phyloP scores from a whole-genome alignment of 129 eudicot species.

The Helichrysum umbraculigerum region DNA sequence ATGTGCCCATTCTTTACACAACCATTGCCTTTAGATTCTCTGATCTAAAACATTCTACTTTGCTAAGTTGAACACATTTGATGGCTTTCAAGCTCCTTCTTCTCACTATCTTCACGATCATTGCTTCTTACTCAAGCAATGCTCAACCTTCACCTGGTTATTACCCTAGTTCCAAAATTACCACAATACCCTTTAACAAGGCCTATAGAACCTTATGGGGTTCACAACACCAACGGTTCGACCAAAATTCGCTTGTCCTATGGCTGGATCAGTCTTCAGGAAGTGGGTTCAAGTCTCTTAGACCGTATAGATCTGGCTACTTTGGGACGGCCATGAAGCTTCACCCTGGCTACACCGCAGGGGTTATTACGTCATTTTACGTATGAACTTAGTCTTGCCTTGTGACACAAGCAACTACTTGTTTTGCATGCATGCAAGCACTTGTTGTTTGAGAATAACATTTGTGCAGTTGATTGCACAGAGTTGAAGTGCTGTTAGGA shows the following conservation, averaged over 20 bases:
- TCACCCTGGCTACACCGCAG: constrained; percentile 91
- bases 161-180: constrained; percentile 71
- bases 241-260: constrained; percentile 49
- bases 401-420: constrained; percentile 7
- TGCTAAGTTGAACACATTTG: not conserved
- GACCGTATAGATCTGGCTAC: constrained; percentile 63
- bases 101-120: constrained; percentile 37
- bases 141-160: constrained; percentile 85
- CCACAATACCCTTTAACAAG: constrained; percentile 53
- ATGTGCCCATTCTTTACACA: constrained; percentile 27
- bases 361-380: constrained; percentile 77
- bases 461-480: too few relatives aligned
- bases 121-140: constrained; percentile 36
- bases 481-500: not conserved
- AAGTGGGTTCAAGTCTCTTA: constrained; percentile 77
- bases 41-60: not conserved
- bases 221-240: constrained; percentile 71
- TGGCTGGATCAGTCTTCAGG: constrained; percentile 85
- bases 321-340: constrained; percentile 74
- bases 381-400: constrained; percentile 35
- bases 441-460: not conserved
- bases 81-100: constrained; percentile 39
- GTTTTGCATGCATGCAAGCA: constrained; percentile 18
- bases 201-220: constrained; percentile 79
- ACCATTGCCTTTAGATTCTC: not conserved